Base-by-base conservation (phyloP, 73 alveolate genomes). In the Paramecium primaurelia region DNA sequence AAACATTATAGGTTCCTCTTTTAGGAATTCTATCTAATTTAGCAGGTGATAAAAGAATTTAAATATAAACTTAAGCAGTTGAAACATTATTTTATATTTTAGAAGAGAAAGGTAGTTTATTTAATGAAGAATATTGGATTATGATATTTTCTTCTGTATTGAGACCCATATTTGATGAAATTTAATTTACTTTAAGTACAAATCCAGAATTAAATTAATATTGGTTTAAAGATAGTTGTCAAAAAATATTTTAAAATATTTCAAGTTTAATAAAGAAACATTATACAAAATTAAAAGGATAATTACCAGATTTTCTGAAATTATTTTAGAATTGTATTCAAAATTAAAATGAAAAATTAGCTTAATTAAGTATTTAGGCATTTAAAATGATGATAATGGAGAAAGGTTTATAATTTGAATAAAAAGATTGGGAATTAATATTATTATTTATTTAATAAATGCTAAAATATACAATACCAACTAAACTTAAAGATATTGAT, bases 161-260 rank as follows among this genome's bases (percentile, higher is more conserved):
- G 38, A 89, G 94, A 71, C 94, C 94, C 10, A 38, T 89, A 18
- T 89, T 89, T 30, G 94, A 89, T 54, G 94, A 89, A 71, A 89
- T 89, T 25, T 44, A 89, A 89, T 89, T 71, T 45, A 89, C 94
- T 8, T 89, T 89, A 64, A 64, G 30, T 8, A 28, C 84, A 6
- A 64, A 64, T 64, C 84, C 68, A 89, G 75, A 45, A 42, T 28
- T 64, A 12, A 64, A 64, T 26, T 64, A 64, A 64, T 64, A 28
- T 7, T 64, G 94, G 94, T 71, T 89, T 38, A 89, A 89, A 73
- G 68, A 71, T 32, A 58, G 88, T 28, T 89, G 94, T 44, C 36
- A 89, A 25, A 89, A 89, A 58, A 92, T 59, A 14, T 89, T 89
- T 59, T 32, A 40, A 40, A 84, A 89, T 45, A 89, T 89, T 20